These are phyloP conservation scores for Eutrema heterophyllum DNA, from an alignment of 345 rosid genomes.

Conservation along the genomic window DNA sequence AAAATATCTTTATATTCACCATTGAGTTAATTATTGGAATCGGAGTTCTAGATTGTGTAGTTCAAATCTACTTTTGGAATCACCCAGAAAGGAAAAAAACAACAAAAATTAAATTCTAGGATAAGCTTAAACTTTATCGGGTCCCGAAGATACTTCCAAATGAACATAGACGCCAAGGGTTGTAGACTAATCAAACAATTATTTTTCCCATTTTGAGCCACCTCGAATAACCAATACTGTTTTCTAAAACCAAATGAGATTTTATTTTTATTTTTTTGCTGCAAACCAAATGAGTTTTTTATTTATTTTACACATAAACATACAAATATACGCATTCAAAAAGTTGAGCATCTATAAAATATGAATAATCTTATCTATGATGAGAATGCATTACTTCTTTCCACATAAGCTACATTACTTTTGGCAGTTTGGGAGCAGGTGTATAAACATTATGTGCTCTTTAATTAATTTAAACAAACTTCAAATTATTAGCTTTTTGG, in stretches of 20 bases:
- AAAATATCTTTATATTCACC: background rate
- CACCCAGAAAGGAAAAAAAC: background rate
- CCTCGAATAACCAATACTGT: background rate
- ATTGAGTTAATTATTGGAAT: background rate
- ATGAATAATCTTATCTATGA: background rate
- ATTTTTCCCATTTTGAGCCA: background rate
- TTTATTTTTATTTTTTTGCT: no score
- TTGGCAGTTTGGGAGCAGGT: constrained; percentile 25
- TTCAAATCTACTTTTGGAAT: background rate
- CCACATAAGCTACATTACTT: constrained; percentile 15
- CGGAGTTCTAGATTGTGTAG: background rate
- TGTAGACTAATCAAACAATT: background rate
- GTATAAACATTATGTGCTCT: background rate
- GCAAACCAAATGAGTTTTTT: background rate
- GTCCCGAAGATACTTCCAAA: background rate
- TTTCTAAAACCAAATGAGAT: no score
- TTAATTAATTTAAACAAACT: background rate
- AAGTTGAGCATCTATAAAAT: background rate
- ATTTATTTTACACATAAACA: background rate
- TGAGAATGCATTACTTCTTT: background rate
- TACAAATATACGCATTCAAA: background rate
- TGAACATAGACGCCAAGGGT: background rate
- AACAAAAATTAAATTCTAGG: background rate
- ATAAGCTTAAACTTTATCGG: background rate
- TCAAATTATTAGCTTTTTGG: background rate